Conservation (phyloP, 2,329 filamentous ascomycete species). For the Aspergillus sp. region DNA sequence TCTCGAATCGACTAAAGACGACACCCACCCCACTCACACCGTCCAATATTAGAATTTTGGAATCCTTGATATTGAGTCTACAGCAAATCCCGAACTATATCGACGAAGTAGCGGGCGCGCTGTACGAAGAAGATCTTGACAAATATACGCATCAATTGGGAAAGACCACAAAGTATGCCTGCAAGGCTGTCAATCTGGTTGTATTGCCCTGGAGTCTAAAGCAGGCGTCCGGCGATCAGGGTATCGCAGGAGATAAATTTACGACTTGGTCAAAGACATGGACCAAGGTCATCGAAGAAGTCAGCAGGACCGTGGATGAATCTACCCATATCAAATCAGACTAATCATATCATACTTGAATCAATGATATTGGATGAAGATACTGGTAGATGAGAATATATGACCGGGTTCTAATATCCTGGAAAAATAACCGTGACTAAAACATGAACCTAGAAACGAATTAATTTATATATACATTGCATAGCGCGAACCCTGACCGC, state of each 20-base stretch:
- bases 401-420: background rate
- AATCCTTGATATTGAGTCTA: slow-evolving; percentile 34
- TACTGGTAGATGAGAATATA: background rate
- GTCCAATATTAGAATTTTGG: slow-evolving; percentile 30
- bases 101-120: slow-evolving; percentile 47
- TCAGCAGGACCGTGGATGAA: slow-evolving; percentile 31
- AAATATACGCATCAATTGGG: slow-evolving; percentile 34
- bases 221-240: slow-evolving; percentile 53
- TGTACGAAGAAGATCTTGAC: slow-evolving; percentile 44
- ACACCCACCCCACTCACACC: slow-evolving; percentile 14
- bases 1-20: slow-evolving; percentile 42
- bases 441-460: slow-evolving; percentile 8
- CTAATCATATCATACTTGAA: background rate
- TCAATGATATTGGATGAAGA: background rate
- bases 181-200: slow-evolving; percentile 69
- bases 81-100: slow-evolving; percentile 42
- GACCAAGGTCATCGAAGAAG: slow-evolving; percentile 46
- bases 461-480: slow-evolving; percentile 2
- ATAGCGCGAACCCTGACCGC: background rate
- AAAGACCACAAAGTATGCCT: slow-evolving; percentile 47
- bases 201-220: slow-evolving; percentile 71
- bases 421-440: background rate
- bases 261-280: slow-evolving; percentile 70
- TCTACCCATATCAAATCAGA: background rate
- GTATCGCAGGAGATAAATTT: slow-evolving; percentile 71